Evolutionary conservation across 192 early-diverging fungal species (phyloP).

Genomic region (Gamsiella multidivaricata): DNA sequence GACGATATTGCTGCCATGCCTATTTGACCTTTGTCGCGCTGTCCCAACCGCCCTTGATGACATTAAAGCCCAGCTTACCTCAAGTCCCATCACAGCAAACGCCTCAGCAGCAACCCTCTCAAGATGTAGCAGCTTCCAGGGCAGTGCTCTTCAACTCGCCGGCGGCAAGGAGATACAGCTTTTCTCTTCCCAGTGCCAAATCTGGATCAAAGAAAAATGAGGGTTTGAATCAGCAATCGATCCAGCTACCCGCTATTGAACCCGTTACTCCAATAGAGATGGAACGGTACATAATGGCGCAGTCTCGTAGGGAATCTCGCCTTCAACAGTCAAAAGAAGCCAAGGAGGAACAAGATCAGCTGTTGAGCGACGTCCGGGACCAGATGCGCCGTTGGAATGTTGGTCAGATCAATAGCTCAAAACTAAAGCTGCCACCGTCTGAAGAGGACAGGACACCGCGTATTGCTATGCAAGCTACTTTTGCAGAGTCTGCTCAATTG

Average conservation of each 20-base stretch:
- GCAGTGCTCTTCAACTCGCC: constrained; percentile 27
- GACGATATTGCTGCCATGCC: constrained; percentile 70
- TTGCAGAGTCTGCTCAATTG: constrained; percentile 71
- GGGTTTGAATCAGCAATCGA: neutral
- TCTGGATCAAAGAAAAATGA: constrained; percentile 5
- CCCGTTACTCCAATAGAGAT: constrained; percentile 63
- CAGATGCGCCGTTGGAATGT: constrained; percentile 59
- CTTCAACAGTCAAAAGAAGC: constrained; percentile 34
- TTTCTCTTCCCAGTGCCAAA: constrained; percentile 37
- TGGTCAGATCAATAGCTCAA: neutral
- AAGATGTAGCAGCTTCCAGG: constrained; percentile 8
- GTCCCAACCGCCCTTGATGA: constrained; percentile 29
- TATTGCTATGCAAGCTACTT: constrained; percentile 56
- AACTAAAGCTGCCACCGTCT: neutral
- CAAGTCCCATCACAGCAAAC: neutral
- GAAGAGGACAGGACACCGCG: constrained; percentile 16
- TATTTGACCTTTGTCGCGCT: constrained; percentile 75
- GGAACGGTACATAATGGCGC: constrained; percentile 67
- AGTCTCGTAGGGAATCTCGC: constrained; percentile 60
- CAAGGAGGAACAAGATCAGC: constrained; percentile 31
- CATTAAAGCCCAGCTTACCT: neutral
- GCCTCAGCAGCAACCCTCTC: neutral
- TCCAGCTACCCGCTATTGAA: constrained; percentile 63
- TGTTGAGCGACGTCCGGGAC: constrained; percentile 53
- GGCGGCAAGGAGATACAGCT: constrained; percentile 44